Conservation (phyloP, 495 filamentous ascomycete species). For the Hypoxylon fuscum region DNA sequence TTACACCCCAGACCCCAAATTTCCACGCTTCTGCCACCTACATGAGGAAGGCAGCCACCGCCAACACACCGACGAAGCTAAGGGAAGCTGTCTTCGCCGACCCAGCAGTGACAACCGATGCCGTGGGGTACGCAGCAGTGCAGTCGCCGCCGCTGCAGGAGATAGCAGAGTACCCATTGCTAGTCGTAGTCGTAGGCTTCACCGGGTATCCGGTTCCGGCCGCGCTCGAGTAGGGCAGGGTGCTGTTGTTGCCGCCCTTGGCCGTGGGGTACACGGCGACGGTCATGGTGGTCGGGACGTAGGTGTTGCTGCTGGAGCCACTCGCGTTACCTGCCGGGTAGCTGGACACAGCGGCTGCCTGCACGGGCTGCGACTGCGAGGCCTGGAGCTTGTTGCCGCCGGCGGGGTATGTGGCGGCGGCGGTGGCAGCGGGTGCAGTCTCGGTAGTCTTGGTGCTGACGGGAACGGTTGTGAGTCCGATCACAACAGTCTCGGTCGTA, state of each 20-base stretch:
- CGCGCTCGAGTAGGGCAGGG: constrained; percentile 5
- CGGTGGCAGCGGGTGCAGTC: constrained; percentile 5
- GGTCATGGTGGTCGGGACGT: constrained; percentile 9
- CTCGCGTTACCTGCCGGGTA: constrained; percentile 5
- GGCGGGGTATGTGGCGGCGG: constrained; percentile 9
- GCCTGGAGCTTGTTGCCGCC: constrained; percentile 8
- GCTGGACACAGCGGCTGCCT: constrained; percentile 17
- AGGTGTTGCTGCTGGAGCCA: background rate
- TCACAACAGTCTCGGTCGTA: background rate
- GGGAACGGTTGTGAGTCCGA: background rate
- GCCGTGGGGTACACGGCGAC: constrained; percentile 27
- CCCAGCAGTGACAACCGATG: constrained; percentile 22
- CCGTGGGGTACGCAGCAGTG: constrained; percentile 21
- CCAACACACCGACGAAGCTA: constrained; percentile 25
- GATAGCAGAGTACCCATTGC: constrained; percentile 10
- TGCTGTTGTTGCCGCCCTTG: constrained; percentile 16
- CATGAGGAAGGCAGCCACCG: constrained; percentile 21
- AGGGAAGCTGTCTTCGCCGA: constrained; percentile 25
- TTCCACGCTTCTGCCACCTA: no score
- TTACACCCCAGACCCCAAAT: no score
- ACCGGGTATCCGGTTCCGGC: constrained; percentile 27
- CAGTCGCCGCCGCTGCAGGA: constrained; percentile 15
- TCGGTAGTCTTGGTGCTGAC: background rate
- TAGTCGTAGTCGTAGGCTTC: constrained; percentile 11
- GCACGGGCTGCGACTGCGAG: constrained; percentile 19